phyloP scores from a whole-genome alignment of 768 basidiomycete genomes.

The Podaxis pistillaris region DNA sequence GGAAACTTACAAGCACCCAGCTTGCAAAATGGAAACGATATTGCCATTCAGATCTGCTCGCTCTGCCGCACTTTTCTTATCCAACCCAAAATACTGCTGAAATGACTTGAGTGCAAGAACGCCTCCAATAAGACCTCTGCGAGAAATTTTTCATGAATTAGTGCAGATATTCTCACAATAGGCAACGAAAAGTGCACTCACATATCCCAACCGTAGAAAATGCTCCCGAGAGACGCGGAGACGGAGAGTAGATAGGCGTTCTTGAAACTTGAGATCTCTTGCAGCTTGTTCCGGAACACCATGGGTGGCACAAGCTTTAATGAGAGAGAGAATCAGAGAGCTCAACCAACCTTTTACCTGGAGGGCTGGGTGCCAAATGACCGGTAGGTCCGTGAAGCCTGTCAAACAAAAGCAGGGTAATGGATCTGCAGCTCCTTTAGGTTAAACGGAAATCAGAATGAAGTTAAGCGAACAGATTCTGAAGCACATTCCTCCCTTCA shows the following conservation, averaged over 20 bases:
- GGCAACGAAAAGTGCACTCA: conserved; percentile 15
- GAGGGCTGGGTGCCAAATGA: not conserved
- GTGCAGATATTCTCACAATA: not conserved
- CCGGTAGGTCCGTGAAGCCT: not conserved
- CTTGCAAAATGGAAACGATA: conserved; percentile 50
- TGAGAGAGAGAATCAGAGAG: not conserved
- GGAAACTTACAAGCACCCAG: conserved; percentile 43
- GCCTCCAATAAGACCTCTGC: conserved; percentile 45
- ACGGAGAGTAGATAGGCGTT: conserved; percentile 45
- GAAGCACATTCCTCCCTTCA: not conserved
- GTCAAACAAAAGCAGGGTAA: not conserved
- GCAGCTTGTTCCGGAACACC: conserved; percentile 25
- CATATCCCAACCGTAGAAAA: conserved; percentile 53
- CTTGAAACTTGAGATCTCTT: conserved; percentile 29
- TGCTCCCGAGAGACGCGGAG: conserved; percentile 45
- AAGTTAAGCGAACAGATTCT: not conserved
- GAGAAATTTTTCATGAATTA: not conserved
- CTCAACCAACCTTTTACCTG: not conserved
- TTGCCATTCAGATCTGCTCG: conserved; percentile 45
- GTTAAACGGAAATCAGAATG: not conserved
- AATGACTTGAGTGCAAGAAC: conserved; percentile 45
- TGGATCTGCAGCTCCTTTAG: not conserved
- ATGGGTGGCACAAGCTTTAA: conserved; percentile 13
- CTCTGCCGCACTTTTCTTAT: conserved; percentile 32
- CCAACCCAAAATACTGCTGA: conserved; percentile 44